Conservation (phyloP, 75 land plant species). For the Cryptomeria japonica region DNA sequence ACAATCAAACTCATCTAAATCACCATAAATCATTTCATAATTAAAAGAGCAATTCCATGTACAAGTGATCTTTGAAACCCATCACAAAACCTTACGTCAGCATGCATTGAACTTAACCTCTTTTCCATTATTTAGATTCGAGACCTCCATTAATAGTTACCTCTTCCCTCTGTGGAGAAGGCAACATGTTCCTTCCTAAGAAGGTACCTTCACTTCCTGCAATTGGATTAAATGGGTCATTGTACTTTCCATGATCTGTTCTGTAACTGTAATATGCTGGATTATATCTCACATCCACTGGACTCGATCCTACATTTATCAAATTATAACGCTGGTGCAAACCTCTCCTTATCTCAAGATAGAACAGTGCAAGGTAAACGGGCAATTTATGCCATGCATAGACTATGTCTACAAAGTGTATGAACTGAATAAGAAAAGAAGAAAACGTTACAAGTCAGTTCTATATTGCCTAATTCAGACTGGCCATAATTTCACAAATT, state of each 20-base stretch:
- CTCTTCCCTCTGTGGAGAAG: slow-evolving; percentile 27
- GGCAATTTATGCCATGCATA: slow-evolving; percentile 54
- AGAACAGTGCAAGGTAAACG: slow-evolving; percentile 46
- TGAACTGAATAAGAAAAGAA: slow-evolving; percentile 23
- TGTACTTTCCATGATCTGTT: slow-evolving; percentile 45
- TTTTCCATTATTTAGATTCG: no score
- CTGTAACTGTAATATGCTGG: slow-evolving; percentile 17
- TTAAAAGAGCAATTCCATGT: no score
- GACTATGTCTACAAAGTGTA: slow-evolving; percentile 46
- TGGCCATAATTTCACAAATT: background rate
- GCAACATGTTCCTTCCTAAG: slow-evolving; percentile 58
- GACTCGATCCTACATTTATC: slow-evolving; percentile 37
- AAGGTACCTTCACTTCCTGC: slow-evolving; percentile 41
- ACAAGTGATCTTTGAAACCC: no score
- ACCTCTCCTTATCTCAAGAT: slow-evolving; percentile 51
- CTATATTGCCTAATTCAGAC: background rate
- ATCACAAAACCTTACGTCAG: no score
- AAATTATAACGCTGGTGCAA: slow-evolving; percentile 64
- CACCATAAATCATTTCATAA: no score
- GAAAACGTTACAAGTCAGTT: no score
- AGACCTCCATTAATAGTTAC: background rate
- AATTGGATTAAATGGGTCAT: slow-evolving; percentile 29
- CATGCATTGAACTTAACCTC: no score
- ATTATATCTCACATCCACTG: slow-evolving; percentile 12
- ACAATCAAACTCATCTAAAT: no score